Evolutionary conservation across 805 yeast genomes (phyloP), one percentile per base, ranked within the genome.

Genomic region (Saccharomycopsis javanensis): DNA sequence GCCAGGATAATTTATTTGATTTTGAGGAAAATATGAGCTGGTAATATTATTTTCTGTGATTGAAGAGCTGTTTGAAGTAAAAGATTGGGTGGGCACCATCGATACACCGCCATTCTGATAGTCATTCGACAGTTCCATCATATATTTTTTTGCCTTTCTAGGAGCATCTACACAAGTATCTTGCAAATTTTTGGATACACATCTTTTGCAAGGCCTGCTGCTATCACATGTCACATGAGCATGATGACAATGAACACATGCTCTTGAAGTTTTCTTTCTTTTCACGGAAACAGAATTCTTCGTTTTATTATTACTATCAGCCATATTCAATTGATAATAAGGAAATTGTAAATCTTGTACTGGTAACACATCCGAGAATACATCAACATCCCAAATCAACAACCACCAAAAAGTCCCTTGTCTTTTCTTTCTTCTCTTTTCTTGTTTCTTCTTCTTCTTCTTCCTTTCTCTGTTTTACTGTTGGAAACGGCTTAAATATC

Each of bases 171-270:
- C 80, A 71, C 98, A 92, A 0, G 87, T 75, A 15, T 73, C 78
- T 1, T 76, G 78, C 15, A 89, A 70, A 0, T 91, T 92, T 65
- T 89, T 76, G 30, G 75, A 75, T 2, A 85, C 68, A 69, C 99
- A 92, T 53, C 96, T 70, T 56, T 78, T 77, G 65, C 99, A 92
- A 0, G 96, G 96, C 38, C 96, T 79, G 67, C 69, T 68, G 27
- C 83, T 80, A 64, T 91, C 97, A 69, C 99, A 92, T 0, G 97
- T 88, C 76, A 91, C 81, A 68, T 92, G 99, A 1, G 96, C 87
- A 64, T 82, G 80, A 60, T 91, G 90, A 67, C 99, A 92, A 70
- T 91, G 94, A 45, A 81, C 80, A 64, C 99, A 92, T 4, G 99
- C 98, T 57, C 96, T 75, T 6, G 83, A 75, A 0, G 94, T 91